Base-by-base conservation (phyloP, 495 filamentous ascomycete genomes). In the Neurospora intermedia region DNA sequence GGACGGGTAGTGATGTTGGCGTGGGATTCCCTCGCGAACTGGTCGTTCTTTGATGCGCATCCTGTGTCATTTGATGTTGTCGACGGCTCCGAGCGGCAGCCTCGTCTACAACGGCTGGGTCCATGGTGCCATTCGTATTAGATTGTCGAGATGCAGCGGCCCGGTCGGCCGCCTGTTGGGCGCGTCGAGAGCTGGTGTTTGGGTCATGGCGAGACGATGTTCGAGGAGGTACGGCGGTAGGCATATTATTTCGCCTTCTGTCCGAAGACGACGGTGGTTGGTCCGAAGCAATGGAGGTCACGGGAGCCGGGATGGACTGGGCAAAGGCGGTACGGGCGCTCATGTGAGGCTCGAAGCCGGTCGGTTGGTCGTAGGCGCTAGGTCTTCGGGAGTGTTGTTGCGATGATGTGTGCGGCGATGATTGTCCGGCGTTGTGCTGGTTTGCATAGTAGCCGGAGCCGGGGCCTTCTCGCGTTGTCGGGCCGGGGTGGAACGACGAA, bases 141-240 rank as follows among this genome's bases (percentile, higher is more conserved):
- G 81, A 80, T 59, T 81, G 79, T 46, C 80, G 81, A 43, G 83
- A 81, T 75, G 81, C 80, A 69, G 82, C 75, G 5, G 80, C 73
- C 43, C 82, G 81, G 70, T 87, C 86, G 74, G 76, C 80, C 16
- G 81, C 74, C 71, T 83, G 80, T 41, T 81, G 79, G 27, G 81
- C 76, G 76, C 85, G 81, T 69, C 84, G 81, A 39, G 87, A 82
- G 71, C 76, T 83, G 7, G 83, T 81, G 20, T 78, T 78, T 5
- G 78, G 72, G 38, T 89, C 74, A 71, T 77, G 79, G 73, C 85
- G 85, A 72, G 89, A 90, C 13, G 89, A 91, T 2, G 89, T 90
- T 71, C 91, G 87, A 40, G 89, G 88, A 48, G 89, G 89, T 72
- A 87, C 88, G 73, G 87, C 86, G 78, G 81, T 78, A 72, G 80